These are phyloP conservation scores for Neophaeococcomyces aloes DNA, from an alignment of 2,329 filamentous ascomycete species.

Conservation along the genomic window DNA sequence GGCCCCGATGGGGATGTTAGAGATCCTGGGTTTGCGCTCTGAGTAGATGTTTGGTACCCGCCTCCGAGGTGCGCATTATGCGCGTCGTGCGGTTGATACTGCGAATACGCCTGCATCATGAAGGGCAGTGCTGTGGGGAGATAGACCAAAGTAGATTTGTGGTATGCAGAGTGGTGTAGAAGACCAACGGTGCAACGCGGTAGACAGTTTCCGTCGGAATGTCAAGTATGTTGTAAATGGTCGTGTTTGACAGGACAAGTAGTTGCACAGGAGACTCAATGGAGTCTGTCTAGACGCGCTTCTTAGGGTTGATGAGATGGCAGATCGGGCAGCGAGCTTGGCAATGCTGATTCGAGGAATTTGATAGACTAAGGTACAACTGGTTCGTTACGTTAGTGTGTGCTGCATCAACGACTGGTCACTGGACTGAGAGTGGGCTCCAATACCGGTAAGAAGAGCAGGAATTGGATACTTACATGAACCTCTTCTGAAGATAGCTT, in stretches of 20 bases:
- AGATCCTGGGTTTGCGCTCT: slow-evolving; percentile 36
- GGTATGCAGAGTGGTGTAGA: background rate
- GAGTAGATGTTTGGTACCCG: slow-evolving; percentile 53
- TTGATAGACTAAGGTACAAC: slow-evolving; percentile 29
- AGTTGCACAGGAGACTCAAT: slow-evolving; percentile 8
- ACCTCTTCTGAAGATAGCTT: slow-evolving; percentile 3
- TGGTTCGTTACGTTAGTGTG: slow-evolving; percentile 32
- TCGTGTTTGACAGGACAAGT: slow-evolving; percentile 1
- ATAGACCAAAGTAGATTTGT: slow-evolving; percentile 12
- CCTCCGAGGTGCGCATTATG: slow-evolving; percentile 50
- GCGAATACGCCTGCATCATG: slow-evolving; percentile 68
- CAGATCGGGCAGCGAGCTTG: slow-evolving; percentile 11
- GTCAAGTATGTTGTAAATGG: background rate
- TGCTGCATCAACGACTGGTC: slow-evolving; percentile 33
- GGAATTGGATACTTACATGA: slow-evolving; percentile 14
- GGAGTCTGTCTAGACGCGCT: slow-evolving; percentile 11
- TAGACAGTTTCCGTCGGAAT: background rate
- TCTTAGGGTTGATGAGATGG: slow-evolving; percentile 12
- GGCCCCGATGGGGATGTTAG: slow-evolving; percentile 66
- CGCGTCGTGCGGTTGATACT: slow-evolving; percentile 56
- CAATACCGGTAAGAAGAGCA: slow-evolving; percentile 16
- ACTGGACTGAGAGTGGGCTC: slow-evolving; percentile 28
- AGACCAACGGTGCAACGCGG: background rate
- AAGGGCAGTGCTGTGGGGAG: slow-evolving; percentile 18
- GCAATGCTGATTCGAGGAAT: slow-evolving; percentile 33